A percentile compares a stretch with the other conserved stretches of the same genome.
phyloP scores from a whole-genome alignment of 352 stramenopile species.

The Phytophthora pluvialis region DNA sequence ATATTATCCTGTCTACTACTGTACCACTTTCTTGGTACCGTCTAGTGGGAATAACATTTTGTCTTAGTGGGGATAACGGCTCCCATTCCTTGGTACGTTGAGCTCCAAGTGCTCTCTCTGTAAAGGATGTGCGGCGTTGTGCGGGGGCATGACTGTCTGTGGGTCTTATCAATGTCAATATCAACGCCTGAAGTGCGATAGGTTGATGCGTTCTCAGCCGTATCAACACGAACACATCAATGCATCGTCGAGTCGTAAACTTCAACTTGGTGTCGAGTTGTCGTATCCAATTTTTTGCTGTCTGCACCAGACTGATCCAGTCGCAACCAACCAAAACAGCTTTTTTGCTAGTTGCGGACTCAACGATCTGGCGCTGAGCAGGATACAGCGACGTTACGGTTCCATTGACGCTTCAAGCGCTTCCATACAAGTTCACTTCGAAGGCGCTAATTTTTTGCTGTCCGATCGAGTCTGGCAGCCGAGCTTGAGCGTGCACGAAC shows the following conservation, averaged over 20 bases:
- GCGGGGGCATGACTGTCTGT: too few species aligned
- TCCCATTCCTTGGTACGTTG: too few species aligned
- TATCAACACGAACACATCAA: neutral
- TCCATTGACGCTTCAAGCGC: constrained; percentile 16
- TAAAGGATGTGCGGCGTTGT: too few species aligned
- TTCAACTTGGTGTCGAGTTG: constrained; percentile 4
- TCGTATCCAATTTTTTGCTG: neutral
- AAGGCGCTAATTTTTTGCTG: constrained; percentile 10
- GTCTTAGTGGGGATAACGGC: too few species aligned
- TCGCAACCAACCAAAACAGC: neutral
- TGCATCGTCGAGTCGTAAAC: constrained; percentile 1
- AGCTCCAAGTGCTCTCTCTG: too few species aligned
- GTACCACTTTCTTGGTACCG: too few species aligned
- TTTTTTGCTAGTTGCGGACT: neutral
- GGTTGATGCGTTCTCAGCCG: too few species aligned
- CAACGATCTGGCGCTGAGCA: neutral
- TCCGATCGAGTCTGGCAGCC: constrained; percentile 16
- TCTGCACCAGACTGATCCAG: constrained; percentile 2
- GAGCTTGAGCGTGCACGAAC: neutral
- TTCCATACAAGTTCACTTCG: neutral
- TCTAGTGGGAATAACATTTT: too few species aligned
- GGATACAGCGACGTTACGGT: constrained; percentile 14
- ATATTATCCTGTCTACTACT: too few species aligned
- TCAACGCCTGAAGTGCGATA: too few species aligned
- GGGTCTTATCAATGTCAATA: too few species aligned